These are phyloP conservation scores for Penicillium thymicola DNA, from an alignment of 2,329 filamentous ascomycete species.

Conservation along the genomic window DNA sequence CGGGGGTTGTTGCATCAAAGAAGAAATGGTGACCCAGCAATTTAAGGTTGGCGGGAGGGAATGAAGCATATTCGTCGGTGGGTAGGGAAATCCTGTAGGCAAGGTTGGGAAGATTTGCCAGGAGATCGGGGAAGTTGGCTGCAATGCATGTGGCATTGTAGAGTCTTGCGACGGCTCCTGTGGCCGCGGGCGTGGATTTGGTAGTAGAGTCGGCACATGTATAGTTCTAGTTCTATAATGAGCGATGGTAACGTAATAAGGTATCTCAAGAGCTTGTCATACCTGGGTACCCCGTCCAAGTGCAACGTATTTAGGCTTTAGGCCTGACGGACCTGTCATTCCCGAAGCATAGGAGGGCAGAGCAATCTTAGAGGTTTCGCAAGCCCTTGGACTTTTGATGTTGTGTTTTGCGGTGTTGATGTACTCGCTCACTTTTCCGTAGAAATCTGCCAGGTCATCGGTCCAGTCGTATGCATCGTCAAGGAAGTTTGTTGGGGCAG, in stretches of 20 bases:
- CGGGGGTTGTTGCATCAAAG: constrained; percentile 64
- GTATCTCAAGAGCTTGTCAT: constrained; percentile 13
- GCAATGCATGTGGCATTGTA: constrained; percentile 85
- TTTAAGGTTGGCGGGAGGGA: constrained; percentile 56
- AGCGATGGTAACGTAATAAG: constrained; percentile 8
- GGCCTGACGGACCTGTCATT: constrained; percentile 60
- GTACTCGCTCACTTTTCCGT: constrained; percentile 38
- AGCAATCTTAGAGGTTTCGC: constrained; percentile 34
- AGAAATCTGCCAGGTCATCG: constrained; percentile 40
- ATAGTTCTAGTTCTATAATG: constrained; percentile 67
- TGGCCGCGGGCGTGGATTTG: constrained; percentile 59
- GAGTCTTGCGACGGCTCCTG: constrained; percentile 76
- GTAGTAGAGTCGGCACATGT: constrained; percentile 67
- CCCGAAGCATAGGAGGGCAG: constrained; percentile 52
- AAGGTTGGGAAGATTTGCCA: constrained; percentile 62
- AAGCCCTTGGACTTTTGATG: constrained; percentile 22
- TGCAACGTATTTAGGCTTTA: constrained; percentile 71
- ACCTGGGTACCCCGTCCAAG: constrained; percentile 74
- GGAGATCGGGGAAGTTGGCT: constrained; percentile 63
- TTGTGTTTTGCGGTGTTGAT: constrained; percentile 31
- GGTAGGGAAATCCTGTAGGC: constrained; percentile 65
- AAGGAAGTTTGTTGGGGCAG: constrained; percentile 34
- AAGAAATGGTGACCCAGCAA: constrained; percentile 82
- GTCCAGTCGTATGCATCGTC: constrained; percentile 38
- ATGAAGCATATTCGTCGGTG: constrained; percentile 30